Evolutionary conservation across 345 rosid species (phyloP).

Genomic region (Bruguiera parviflora): DNA sequence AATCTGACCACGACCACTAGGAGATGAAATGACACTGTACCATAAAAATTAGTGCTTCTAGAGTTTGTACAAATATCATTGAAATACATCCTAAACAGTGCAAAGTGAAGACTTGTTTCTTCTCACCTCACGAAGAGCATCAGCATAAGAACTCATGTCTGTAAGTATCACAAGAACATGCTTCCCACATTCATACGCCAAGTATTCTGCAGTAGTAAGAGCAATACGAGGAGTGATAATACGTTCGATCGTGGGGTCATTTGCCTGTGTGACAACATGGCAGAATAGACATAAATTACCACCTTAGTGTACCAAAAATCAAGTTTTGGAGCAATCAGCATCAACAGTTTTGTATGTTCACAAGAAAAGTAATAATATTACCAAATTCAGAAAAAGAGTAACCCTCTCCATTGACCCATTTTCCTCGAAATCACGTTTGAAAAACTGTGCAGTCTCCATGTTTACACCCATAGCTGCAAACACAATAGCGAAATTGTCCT

Average conservation of each 20-base stretch:
- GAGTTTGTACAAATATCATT: background rate
- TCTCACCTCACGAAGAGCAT: constrained; percentile 96
- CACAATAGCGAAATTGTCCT: constrained; percentile 97
- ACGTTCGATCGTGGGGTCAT: constrained; percentile 96
- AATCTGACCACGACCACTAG: too few relatives aligned
- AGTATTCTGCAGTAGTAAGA: constrained; percentile 90
- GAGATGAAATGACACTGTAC: too few relatives aligned
- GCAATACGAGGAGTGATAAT: constrained; percentile 96
- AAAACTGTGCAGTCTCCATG: constrained; percentile 98
- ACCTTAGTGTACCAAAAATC: background rate
- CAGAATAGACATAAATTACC: background rate
- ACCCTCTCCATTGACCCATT: constrained; percentile 99
- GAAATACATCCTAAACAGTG: background rate
- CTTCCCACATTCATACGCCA: constrained; percentile 98
- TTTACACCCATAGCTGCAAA: constrained; percentile 99
- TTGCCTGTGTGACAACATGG: constrained; percentile 52
- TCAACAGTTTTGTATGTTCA: background rate
- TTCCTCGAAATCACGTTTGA: constrained; percentile 97
- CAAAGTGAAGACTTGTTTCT: background rate
- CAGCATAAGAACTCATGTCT: constrained; percentile 98
- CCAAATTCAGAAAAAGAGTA: constrained; percentile 88
- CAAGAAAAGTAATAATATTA: constrained; percentile 10
- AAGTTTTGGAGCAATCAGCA: background rate
- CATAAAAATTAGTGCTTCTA: background rate
- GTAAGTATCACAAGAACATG: constrained; percentile 94